Conservation (phyloP, 2,329 filamentous ascomycete species). For the Colletotrichum sojae region DNA sequence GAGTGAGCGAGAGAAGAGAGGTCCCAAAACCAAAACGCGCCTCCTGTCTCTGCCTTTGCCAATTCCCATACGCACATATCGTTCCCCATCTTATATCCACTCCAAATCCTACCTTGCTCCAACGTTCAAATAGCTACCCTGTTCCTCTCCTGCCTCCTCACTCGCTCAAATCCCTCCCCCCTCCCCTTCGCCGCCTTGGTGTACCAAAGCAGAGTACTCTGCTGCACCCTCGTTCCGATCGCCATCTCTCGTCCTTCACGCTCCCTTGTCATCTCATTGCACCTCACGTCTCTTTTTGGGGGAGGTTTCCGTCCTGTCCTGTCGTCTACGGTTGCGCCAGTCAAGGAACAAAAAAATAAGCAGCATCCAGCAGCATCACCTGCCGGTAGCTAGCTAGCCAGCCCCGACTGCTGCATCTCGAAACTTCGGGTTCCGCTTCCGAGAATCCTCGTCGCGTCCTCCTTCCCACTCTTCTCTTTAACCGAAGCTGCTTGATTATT, state of each 20-base stretch:
- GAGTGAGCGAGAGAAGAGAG: slow-evolving; percentile 1
- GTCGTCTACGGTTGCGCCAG: neutral
- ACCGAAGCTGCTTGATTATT: slow-evolving; percentile 50
- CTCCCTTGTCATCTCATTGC: slow-evolving; percentile 40
- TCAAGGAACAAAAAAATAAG: no score
- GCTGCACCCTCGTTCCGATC: slow-evolving; percentile 45
- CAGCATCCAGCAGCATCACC: slow-evolving; percentile 21
- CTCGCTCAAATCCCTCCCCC: slow-evolving; percentile 38
- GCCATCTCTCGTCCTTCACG: slow-evolving; percentile 40
- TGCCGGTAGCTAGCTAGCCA: slow-evolving; percentile 26
- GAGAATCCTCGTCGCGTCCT: slow-evolving; percentile 41
- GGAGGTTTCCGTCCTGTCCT: slow-evolving; percentile 21
- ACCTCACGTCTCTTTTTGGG: slow-evolving; percentile 31
- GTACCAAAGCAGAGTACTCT: slow-evolving; percentile 12
- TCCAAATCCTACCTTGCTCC: slow-evolving; percentile 51
- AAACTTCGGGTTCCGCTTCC: slow-evolving; percentile 55
- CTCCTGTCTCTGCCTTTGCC: slow-evolving; percentile 30
- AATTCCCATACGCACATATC: slow-evolving; percentile 44
- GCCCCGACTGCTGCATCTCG: slow-evolving; percentile 46
- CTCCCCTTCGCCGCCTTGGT: slow-evolving; percentile 17
- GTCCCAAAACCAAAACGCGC: slow-evolving; percentile 31
- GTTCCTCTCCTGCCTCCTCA: slow-evolving; percentile 46
- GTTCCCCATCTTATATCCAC: slow-evolving; percentile 51
- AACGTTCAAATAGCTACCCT: slow-evolving; percentile 54
- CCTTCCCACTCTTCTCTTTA: slow-evolving; percentile 33